A percentile compares a stretch with the other conserved stretches of the same genome.
These are phyloP conservation scores for Moesziomyces parantarcticus DNA, from an alignment of 1,284 basidiomycete species.

Conservation along the genomic window DNA sequence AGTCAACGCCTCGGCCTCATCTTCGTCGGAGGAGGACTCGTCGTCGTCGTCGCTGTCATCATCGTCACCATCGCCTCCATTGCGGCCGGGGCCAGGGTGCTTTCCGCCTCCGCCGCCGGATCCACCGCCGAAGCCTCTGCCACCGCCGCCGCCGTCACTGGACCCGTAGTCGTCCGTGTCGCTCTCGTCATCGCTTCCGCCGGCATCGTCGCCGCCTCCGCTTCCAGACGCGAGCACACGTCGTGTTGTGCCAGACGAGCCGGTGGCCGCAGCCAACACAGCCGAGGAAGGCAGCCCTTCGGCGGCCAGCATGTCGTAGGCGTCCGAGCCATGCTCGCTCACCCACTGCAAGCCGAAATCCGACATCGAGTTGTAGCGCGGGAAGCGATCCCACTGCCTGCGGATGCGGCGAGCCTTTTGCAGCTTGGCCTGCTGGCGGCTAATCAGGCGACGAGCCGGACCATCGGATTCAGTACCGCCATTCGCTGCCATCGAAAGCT, in stretches of 20 bases:
- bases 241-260: slow-evolving; percentile 6
- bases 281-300: slow-evolving; percentile 22
- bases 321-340: slow-evolving; percentile 20
- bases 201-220: slow-evolving; percentile 15
- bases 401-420: slow-evolving; percentile 38
- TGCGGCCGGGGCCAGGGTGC: slow-evolving; percentile 18
- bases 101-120: slow-evolving; percentile 40
- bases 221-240: slow-evolving; percentile 13
- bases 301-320: slow-evolving; percentile 22
- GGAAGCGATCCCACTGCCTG: slow-evolving; percentile 28
- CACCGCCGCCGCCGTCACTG: slow-evolving; percentile 54
- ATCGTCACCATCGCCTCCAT: slow-evolving; percentile 6
- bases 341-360: slow-evolving; percentile 38
- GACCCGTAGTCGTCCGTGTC: slow-evolving; percentile 58
- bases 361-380: slow-evolving; percentile 39
- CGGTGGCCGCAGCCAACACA: slow-evolving; percentile 23
- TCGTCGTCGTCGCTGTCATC: slow-evolving; percentile 30
- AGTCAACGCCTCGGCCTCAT: slow-evolving; percentile 28
- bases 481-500: background rate
- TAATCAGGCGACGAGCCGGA: slow-evolving; percentile 3
- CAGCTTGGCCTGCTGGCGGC: slow-evolving; percentile 28
- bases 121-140: slow-evolving; percentile 30
- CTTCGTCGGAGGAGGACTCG: slow-evolving; percentile 26
- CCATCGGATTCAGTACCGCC: background rate
- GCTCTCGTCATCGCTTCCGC: slow-evolving; percentile 21